phyloP scores from a whole-genome alignment of 2,329 filamentous ascomycete species.

The Neoarthrinium moseri region DNA sequence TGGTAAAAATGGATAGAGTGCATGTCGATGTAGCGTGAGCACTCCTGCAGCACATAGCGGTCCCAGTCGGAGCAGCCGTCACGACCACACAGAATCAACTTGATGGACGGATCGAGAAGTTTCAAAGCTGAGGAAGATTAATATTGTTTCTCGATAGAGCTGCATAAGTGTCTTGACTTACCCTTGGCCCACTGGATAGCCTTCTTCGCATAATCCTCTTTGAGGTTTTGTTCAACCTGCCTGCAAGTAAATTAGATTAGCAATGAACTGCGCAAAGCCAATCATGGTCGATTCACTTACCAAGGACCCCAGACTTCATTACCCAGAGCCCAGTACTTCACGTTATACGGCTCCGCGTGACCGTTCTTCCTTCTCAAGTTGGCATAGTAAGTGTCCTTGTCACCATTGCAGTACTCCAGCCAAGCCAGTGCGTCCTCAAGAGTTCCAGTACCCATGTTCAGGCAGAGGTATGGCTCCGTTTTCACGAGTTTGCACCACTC shows the following conservation, averaged over 20 bases:
- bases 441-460: slow-evolving; percentile 79
- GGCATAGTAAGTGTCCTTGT: slow-evolving; percentile 76
- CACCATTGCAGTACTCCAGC: slow-evolving; percentile 85
- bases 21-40: slow-evolving; percentile 69
- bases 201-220: slow-evolving; percentile 67
- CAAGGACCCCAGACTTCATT: slow-evolving; percentile 71
- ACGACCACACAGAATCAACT: slow-evolving; percentile 73
- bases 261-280: too few relatives aligned
- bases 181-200: slow-evolving; percentile 69
- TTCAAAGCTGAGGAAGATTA: slow-evolving; percentile 48
- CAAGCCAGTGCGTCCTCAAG: slow-evolving; percentile 62
- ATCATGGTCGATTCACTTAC: too few relatives aligned
- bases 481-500: slow-evolving; percentile 64
- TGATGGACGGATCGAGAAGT: slow-evolving; percentile 67
- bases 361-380: slow-evolving; percentile 77
- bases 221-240: slow-evolving; percentile 62
- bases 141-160: not conserved
- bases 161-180: not conserved
- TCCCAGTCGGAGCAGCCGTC: slow-evolving; percentile 71
- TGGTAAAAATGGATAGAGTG: slow-evolving; percentile 75
- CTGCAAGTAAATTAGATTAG: not conserved
- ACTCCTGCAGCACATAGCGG: slow-evolving; percentile 69
- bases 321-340: slow-evolving; percentile 85
- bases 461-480: slow-evolving; percentile 74
- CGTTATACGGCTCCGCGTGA: slow-evolving; percentile 71